A percentile compares a stretch with the other conserved stretches of the same genome.
phyloP scores from a whole-genome alignment of 164 flowering plant species.

The Nymphaea thermarum region DNA sequence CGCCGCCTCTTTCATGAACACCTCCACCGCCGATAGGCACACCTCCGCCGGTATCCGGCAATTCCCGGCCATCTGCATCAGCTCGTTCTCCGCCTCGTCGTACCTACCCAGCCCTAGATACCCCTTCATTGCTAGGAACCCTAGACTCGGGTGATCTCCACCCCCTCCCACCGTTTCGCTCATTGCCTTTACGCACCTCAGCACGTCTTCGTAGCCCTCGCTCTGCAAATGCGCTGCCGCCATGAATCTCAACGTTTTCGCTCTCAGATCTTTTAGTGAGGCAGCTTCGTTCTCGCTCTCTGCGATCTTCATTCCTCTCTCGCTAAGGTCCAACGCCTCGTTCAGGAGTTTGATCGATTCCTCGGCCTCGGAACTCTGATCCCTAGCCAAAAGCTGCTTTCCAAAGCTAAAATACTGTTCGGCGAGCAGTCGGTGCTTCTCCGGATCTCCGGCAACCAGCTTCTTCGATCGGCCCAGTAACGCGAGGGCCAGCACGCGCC shows the following conservation, averaged over 20 bases:
- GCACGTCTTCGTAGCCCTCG: slow-evolving; percentile 75
- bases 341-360: slow-evolving; percentile 75
- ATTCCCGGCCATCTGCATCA: slow-evolving; percentile 59
- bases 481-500: slow-evolving; percentile 45
- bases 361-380: slow-evolving; percentile 14
- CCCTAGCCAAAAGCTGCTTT: slow-evolving; percentile 30
- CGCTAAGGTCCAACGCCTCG: slow-evolving; percentile 72
- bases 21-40: slow-evolving; percentile 63
- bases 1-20: slow-evolving; percentile 63
- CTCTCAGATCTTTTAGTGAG: slow-evolving; percentile 32
- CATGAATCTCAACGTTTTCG: slow-evolving; percentile 64
- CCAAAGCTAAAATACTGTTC: slow-evolving; percentile 62
- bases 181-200: slow-evolving; percentile 78
- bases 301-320: slow-evolving; percentile 44
- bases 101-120: slow-evolving; percentile 74
- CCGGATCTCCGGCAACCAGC: slow-evolving; percentile 39
- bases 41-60: slow-evolving; percentile 22
- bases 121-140: slow-evolving; percentile 86
- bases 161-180: slow-evolving; percentile 28
- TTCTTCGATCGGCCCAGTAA: slow-evolving; percentile 56
- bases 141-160: slow-evolving; percentile 59
- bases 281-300: slow-evolving; percentile 27
- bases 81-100: slow-evolving; percentile 88
- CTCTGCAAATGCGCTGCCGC: slow-evolving; percentile 78
- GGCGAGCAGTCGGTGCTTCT: slow-evolving; percentile 44